phyloP scores from a whole-genome alignment of 768 basidiomycete genomes.

The Kwoniella newhampshirensis region DNA sequence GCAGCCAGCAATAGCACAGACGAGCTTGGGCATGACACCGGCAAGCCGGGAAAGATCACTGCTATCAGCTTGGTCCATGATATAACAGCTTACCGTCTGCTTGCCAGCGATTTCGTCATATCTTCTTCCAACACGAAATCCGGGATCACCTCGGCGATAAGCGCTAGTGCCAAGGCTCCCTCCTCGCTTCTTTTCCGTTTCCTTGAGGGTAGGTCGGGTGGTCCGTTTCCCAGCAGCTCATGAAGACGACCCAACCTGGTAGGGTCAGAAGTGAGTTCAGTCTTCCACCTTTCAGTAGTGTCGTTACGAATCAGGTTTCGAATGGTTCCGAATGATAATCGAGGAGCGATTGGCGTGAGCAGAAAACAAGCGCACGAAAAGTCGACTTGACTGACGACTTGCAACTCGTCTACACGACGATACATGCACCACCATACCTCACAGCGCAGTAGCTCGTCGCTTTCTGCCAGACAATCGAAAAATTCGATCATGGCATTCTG shows the following conservation, averaged over 20 bases:
- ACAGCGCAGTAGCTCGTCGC: slow-evolving; percentile 4
- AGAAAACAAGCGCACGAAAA: slow-evolving; percentile 16
- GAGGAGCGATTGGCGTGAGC: slow-evolving; percentile 9
- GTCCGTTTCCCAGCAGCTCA: neutral
- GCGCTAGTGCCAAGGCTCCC: neutral
- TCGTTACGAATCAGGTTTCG: neutral
- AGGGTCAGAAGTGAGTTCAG: neutral
- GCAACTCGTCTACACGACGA: slow-evolving; percentile 1
- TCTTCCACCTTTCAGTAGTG: neutral
- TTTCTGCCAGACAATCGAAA: neutral
- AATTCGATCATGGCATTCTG: neutral
- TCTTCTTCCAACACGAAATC: neutral
- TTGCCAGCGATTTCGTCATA: neutral
- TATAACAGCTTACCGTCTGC: slow-evolving; percentile 2
- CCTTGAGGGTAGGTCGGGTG: neutral
- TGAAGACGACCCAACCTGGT: neutral
- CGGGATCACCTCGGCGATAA: slow-evolving; percentile 1
- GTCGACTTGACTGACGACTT: neutral
- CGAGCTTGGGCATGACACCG: neutral
- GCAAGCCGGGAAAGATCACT: slow-evolving; percentile 2
- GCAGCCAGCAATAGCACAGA: slow-evolving; percentile 13
- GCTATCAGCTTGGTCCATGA: neutral
- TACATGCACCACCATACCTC: slow-evolving; percentile 25
- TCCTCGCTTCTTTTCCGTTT: slow-evolving; percentile 18
- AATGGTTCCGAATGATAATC: slow-evolving; percentile 4